Evolutionary conservation across 371 early-diverging fungal species (phyloP).

Genomic region (Mucor lusitanicus): DNA sequence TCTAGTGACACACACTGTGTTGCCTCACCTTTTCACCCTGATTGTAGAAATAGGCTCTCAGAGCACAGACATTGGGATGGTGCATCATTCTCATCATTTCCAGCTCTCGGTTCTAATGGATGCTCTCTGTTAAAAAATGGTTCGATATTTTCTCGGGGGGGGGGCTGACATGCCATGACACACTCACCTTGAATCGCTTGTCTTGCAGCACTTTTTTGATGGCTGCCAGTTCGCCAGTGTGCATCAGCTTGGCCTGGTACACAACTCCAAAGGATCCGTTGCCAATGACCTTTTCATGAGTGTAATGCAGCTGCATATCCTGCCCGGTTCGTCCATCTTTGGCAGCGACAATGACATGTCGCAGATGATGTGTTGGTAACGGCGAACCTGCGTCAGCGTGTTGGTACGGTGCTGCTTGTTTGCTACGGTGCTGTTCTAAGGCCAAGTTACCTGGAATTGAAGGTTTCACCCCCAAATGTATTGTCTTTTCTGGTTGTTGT

Average conservation of each 20-base stretch:
- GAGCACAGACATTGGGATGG: conserved; percentile 78
- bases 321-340: conserved; percentile 87
- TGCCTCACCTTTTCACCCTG: conserved; percentile 54
- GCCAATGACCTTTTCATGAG: conserved; percentile 87
- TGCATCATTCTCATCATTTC: conserved; percentile 82
- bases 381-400: conserved; percentile 4
- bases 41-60: conserved; percentile 79
- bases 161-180: too few species aligned
- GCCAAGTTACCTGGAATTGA: conserved; percentile 1
- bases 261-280: conserved; percentile 97
- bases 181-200: conserved; percentile 86
- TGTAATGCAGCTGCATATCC: conserved; percentile 82
- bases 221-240: conserved; percentile 77
- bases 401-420: neutral
- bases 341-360: conserved; percentile 59
- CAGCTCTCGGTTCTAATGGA: conserved; percentile 75
- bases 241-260: conserved; percentile 86
- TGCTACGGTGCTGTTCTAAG: neutral
- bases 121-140: neutral
- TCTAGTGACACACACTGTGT: neutral
- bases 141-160: neutral
- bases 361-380: conserved; percentile 9
- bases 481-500: conserved; percentile 8
- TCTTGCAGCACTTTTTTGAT: conserved; percentile 97
- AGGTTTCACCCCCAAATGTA: conserved; percentile 8